A percentile compares a stretch with the other conserved stretches of the same genome.
phyloP scores from a whole-genome alignment of 179 eudicot species.

The Silene noctiflora region DNA sequence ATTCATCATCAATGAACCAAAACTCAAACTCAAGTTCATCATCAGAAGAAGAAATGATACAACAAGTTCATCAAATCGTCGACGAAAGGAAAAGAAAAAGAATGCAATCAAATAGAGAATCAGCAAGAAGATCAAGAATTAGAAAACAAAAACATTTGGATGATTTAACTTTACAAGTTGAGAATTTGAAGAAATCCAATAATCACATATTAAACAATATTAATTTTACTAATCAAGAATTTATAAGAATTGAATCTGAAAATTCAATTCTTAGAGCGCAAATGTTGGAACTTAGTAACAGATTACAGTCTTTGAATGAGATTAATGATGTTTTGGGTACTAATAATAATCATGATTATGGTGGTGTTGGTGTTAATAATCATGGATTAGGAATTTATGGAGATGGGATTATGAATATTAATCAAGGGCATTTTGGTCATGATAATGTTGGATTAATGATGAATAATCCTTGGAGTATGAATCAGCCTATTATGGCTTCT shows the following conservation, averaged over 20 bases:
- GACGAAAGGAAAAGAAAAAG: constrained; percentile 48
- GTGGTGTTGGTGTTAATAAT: background rate
- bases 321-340: constrained; percentile 30
- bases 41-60: constrained; percentile 22
- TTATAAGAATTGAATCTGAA: constrained; percentile 46
- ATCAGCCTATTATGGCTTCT: constrained; percentile 67
- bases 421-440: constrained; percentile 22
- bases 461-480: constrained; percentile 44
- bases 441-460: constrained; percentile 32
- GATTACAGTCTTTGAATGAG: constrained; percentile 64
- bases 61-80: constrained; percentile 14
- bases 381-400: constrained; percentile 14
- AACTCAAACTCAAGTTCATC: constrained; percentile 13
- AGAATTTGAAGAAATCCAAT: constrained; percentile 47
- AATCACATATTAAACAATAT: constrained; percentile 36
- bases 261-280: constrained; percentile 67
- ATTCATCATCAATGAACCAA: constrained; percentile 27
- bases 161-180: constrained; percentile 48
- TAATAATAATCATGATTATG: too few relatives aligned
- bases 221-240: constrained; percentile 43
- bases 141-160: constrained; percentile 74
- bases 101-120: constrained; percentile 81
- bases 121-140: constrained; percentile 76
- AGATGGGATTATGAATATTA: constrained; percentile 13
- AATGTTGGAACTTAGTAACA: constrained; percentile 58